Evolutionary conservation across 495 filamentous ascomycete genomes (phyloP), one percentile per base, ranked within the genome.

Genomic region (Lindgomyces ingoldianus): DNA sequence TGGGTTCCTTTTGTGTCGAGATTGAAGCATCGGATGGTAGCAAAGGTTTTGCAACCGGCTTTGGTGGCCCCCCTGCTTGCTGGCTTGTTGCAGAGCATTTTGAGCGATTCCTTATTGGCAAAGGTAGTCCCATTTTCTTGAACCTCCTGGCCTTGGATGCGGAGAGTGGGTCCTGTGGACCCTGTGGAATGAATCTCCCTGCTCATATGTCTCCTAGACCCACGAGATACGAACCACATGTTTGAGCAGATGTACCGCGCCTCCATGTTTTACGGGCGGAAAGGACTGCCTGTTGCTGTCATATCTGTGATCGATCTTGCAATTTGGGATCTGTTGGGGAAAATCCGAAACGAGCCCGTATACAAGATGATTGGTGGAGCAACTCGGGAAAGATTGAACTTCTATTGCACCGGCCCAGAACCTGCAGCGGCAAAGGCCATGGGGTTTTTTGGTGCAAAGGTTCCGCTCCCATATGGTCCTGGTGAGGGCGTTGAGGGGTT

Each of bases 231-330:
- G 54, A 96, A 93, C 73, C 82, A 88, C 64, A 79, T 96, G 3
- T 96, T 94, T 74, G 92, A 96, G 75, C 90, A 94, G 75, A 96
- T 96, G 92, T 96, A 96, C 78, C 87, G 91, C 30, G 91, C 83
- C 11, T 93, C 90, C 39, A 93, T 95, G 88, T 96, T 95, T 81
- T 96, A 96, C 72, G 92, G 92, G 49, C 86, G 92, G 60, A 96
- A 96, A 75, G 92, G 92, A 19, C 83, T 96, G 24, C 87, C 92
- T 1, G 84, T 93, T 12, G 92, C 92, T 33, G 89, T 92, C 70
- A 96, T 96, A 73, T 94, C 90, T 0, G 92, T 95, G 63, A 93
- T 96, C 69, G 92, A 96, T 68, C 79, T 96, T 50, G 92, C 92
- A 1, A 78, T 96, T 27, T 96, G 92, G 92, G 92, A 96, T 79